phyloP scores from a whole-genome alignment of 148 eudicot species.

The Bassia scoparia region DNA sequence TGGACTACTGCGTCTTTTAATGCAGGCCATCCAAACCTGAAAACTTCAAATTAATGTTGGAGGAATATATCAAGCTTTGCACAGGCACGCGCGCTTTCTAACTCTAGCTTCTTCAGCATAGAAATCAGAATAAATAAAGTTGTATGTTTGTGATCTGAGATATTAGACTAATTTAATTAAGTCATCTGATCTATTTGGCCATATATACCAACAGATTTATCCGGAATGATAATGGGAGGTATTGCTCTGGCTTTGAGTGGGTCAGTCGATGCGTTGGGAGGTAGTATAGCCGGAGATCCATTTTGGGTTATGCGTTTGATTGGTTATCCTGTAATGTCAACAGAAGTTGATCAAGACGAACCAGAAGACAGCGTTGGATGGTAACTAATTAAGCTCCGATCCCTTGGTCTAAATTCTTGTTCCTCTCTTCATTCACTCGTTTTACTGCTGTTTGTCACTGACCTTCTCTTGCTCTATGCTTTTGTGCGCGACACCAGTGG shows the following conservation, averaged over 20 bases:
- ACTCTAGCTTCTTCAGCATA: background rate
- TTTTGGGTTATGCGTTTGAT: conserved; percentile 91
- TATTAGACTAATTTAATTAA: background rate
- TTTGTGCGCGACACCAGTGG: conserved; percentile 50
- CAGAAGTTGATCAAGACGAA: conserved; percentile 35
- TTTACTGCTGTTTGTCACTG: conserved; percentile 14
- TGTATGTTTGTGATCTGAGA: background rate
- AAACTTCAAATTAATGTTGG: conserved; percentile 63
- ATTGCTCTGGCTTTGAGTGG: conserved; percentile 84
- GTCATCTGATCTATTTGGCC: background rate
- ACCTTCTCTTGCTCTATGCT: conserved; percentile 19
- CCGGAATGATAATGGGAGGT: conserved; percentile 80
- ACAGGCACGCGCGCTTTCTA: conserved; percentile 49
- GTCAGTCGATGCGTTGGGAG: conserved; percentile 62
- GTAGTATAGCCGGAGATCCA: conserved; percentile 74
- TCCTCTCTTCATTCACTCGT: conserved; percentile 2
- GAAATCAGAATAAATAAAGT: too few species aligned
- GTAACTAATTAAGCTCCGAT: conserved; percentile 29
- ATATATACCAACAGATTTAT: conserved; percentile 58
- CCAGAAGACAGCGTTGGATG: conserved; percentile 68
- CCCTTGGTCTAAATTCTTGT: background rate
- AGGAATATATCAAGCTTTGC: conserved; percentile 63
- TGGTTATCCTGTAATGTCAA: conserved; percentile 68
- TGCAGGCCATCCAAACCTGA: conserved; percentile 81
- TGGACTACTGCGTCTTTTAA: conserved; percentile 16